Base-by-base conservation (phyloP, 2,329 filamentous ascomycete species). In the Epichloe bromicola region DNA sequence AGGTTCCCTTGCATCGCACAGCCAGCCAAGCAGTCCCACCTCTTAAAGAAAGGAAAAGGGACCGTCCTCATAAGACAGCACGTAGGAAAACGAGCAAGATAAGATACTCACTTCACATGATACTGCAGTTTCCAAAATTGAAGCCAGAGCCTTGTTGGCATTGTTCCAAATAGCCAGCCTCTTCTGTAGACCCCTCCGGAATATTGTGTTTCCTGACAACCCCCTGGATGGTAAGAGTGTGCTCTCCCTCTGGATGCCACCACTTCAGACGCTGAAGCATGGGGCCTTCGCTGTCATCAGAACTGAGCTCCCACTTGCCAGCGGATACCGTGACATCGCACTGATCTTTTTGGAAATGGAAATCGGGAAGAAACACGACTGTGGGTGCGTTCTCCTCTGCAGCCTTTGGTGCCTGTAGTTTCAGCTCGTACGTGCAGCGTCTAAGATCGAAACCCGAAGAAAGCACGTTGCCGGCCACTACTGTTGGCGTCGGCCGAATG, bases 241-340 rank as follows among this genome's bases (percentile, higher is more conserved):
- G 91, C 58, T 89, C 81, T 2, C 91, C 93, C 51, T 85, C 83
- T 1, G 80, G 80, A 68, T 98, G 90, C 90, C 91, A 96, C 93
- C 93, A 98, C 59, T 80, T 80, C 56, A 98, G 69, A 56, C 78
- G 78, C 70, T 96, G 91, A 54, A 88, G 72, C 58, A 80, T 71
- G 5, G 80, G 80, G 0, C 79, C 80, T 55, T 86, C 79, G 8
- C 80, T 76, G 51, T 89, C 85, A 54, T 89, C 83, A 5, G 73
- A 77, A 57, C 80, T 82, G 54, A 97, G 88, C 58, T 85, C 82
- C 90, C 90, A 98, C 63, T 91, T 93, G 6, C 94, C 94, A 0
- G 85, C 86, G 48, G 80, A 88, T 30, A 89, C 85, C 50, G 85
- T 78, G 4, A 98, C 82, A 1, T 75, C 75, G 39, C 82, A 86